These are phyloP conservation scores for Lichtheimia corymbifera DNA, from an alignment of 371 early-diverging fungal genomes.

Conservation along the genomic window DNA sequence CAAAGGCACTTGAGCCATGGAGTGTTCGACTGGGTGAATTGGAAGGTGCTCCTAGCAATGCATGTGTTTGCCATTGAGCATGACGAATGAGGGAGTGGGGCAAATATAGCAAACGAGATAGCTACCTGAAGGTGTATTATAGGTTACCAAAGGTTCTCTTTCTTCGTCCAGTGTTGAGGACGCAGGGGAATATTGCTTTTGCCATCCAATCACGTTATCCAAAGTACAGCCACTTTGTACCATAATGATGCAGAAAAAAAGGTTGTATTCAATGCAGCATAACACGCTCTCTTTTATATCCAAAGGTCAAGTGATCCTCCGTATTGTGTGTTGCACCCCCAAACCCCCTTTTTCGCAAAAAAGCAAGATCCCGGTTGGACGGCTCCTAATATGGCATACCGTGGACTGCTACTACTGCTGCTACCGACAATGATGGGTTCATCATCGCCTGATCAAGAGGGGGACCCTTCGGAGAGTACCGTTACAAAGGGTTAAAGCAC, in stretches of 20 bases:
- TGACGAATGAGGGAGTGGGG: neutral
- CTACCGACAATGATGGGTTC: too few relatives aligned
- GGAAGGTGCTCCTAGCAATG: conserved; percentile 6
- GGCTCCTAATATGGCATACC: too few relatives aligned
- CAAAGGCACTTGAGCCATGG: conserved; percentile 10
- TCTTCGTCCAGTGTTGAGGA: conserved; percentile 19
- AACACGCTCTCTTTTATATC: too few relatives aligned
- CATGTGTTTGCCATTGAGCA: neutral
- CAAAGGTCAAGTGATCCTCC: too few relatives aligned
- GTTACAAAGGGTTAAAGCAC: neutral
- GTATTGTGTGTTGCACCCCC: too few relatives aligned
- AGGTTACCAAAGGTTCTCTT: conserved; percentile 14
- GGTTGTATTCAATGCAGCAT: too few relatives aligned
- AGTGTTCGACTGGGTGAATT: neutral
- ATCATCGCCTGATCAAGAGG: too few relatives aligned
- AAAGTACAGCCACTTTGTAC: neutral
- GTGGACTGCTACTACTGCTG: too few relatives aligned
- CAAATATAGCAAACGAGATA: neutral
- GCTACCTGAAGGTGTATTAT: conserved; percentile 8
- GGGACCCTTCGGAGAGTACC: too few relatives aligned
- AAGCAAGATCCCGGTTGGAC: too few relatives aligned
- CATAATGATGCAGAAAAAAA: conserved; percentile 1
- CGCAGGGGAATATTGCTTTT: conserved; percentile 9
- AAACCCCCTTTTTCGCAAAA: too few relatives aligned
- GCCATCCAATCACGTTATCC: conserved; percentile 1